Percentiles rank a stretch among this genome's conserved stretches.
Conservation (phyloP, 1,284 basidiomycete genomes). For the Pseudozyma thailandica region DNA sequence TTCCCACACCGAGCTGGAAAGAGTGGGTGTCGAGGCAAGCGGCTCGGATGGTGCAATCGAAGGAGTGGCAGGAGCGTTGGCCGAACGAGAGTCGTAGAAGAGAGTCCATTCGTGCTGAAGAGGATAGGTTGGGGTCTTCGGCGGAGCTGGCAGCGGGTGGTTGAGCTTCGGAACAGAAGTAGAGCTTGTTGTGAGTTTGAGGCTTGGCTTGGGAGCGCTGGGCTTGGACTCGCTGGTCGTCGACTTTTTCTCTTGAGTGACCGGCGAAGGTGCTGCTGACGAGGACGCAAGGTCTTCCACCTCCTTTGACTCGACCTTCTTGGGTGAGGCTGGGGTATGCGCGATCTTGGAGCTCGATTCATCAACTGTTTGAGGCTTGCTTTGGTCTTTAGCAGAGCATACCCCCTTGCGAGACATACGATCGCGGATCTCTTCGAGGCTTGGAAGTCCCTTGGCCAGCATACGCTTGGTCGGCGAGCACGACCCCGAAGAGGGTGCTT, state of each 20-base stretch:
- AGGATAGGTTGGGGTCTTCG: constrained; percentile 72
- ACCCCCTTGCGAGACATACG: constrained; percentile 53
- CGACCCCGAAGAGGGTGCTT: constrained; percentile 12
- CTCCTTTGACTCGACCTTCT: constrained; percentile 3
- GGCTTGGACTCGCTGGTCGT: neutral
- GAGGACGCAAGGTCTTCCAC: neutral
- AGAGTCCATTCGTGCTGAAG: constrained; percentile 86
- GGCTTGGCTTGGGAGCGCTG: constrained; percentile 1
- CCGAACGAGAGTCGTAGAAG: constrained; percentile 76
- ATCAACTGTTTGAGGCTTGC: neutral
- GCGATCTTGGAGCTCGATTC: constrained; percentile 2
- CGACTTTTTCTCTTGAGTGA: neutral
- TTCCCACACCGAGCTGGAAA: constrained; percentile 39
- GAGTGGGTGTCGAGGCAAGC: constrained; percentile 72
- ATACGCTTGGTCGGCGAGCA: constrained; percentile 31
- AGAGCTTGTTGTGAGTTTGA: constrained; percentile 1
- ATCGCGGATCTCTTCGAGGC: constrained; percentile 62
- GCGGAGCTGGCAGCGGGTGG: constrained; percentile 17
- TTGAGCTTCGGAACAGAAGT: constrained; percentile 1
- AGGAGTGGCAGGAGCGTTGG: constrained; percentile 7
- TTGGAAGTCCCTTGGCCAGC: constrained; percentile 52
- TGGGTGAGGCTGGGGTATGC: constrained; percentile 12
- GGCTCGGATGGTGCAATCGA: constrained; percentile 76
- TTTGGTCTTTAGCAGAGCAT: neutral
- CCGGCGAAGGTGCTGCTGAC: neutral